phyloP scores from a whole-genome alignment of 306 rosid species.

The Quercus variabilis region DNA sequence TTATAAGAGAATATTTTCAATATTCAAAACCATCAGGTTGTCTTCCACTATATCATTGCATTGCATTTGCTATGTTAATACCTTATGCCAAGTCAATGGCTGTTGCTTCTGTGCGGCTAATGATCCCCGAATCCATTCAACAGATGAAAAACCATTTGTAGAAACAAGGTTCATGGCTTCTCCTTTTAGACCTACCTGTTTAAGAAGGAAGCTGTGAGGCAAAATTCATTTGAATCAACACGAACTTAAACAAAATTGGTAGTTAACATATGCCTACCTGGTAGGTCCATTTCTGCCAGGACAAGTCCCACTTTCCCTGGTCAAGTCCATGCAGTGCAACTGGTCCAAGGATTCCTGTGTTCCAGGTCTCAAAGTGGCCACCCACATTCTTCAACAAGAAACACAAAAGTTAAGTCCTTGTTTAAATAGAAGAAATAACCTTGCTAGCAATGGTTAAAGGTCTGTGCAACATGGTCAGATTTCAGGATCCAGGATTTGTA shows the following conservation, averaged over 20 bases:
- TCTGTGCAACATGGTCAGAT: not conserved
- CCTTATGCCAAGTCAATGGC: conserved; percentile 99
- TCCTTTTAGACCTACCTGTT: conserved; percentile 94
- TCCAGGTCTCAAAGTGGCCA: conserved; percentile 92
- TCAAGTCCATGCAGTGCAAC: conserved; percentile 90
- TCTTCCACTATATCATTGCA: conserved; percentile 2
- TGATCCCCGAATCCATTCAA: conserved; percentile 77
- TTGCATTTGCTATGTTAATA: conserved; percentile 20
- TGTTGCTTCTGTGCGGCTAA: conserved; percentile 59
- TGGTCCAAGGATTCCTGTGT: conserved; percentile 98
- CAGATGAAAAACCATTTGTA: conserved; percentile 68
- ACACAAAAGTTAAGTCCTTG: conserved; percentile 10
- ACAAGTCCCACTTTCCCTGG: conserved; percentile 87
- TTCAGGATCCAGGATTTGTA: not conserved
- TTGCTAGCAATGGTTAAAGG: not conserved
- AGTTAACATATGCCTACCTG: conserved; percentile 53
- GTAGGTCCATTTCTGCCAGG: conserved; percentile 97
- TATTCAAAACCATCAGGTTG: conserved; percentile 1
- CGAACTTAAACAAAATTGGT: not conserved
- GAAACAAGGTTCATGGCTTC: conserved; percentile 90
- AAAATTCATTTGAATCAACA: conserved; percentile 14
- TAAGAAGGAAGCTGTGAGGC: conserved; percentile 11
- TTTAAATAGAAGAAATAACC: not conserved
- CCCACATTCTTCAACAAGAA: conserved; percentile 73
- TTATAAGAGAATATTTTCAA: conserved; percentile 15